These are phyloP conservation scores for Gnaphalium uliginosum DNA, from an alignment of 129 eudicot species.

Conservation along the genomic window DNA sequence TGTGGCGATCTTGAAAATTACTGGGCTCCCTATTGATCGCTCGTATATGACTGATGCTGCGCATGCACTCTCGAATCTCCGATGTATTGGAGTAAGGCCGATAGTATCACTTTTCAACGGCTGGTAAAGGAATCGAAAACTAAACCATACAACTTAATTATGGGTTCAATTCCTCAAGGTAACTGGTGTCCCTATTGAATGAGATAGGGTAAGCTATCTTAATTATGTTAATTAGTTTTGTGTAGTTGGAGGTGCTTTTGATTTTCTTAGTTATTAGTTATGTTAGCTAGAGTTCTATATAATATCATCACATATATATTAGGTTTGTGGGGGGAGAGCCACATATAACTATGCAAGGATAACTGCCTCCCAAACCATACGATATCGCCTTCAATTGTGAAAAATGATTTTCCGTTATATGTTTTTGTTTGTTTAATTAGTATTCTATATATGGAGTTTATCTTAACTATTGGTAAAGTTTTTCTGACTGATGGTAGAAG, in stretches of 20 bases:
- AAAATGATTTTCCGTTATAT: constrained; percentile 22
- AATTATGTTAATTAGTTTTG: constrained; percentile 34
- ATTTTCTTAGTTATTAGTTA: constrained; percentile 6
- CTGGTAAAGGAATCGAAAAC: neutral
- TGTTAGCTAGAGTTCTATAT: constrained; percentile 26
- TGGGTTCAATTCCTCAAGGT: constrained; percentile 18
- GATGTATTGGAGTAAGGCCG: constrained; percentile 33
- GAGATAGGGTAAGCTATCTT: constrained; percentile 28
- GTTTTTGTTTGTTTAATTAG: constrained; percentile 18
- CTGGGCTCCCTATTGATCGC: constrained; percentile 37
- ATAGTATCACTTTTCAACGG: constrained; percentile 24
- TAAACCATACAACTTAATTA: neutral
- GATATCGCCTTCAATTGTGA: constrained; percentile 35
- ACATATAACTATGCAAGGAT: constrained; percentile 29
- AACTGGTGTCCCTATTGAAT: constrained; percentile 23
- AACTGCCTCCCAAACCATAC: constrained; percentile 33
- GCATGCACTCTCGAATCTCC: neutral
- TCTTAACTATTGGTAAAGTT: neutral
- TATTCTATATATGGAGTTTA: neutral
- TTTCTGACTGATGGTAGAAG: neutral
- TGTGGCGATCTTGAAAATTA: constrained; percentile 36
- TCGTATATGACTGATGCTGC: constrained; percentile 11
- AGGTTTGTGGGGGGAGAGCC: constrained; percentile 43
- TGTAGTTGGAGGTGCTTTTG: constrained; percentile 27
- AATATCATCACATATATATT: constrained; percentile 28